Base-by-base conservation (phyloP, 352 stramenopile genomes). In the Aphanomyces invadans region DNA sequence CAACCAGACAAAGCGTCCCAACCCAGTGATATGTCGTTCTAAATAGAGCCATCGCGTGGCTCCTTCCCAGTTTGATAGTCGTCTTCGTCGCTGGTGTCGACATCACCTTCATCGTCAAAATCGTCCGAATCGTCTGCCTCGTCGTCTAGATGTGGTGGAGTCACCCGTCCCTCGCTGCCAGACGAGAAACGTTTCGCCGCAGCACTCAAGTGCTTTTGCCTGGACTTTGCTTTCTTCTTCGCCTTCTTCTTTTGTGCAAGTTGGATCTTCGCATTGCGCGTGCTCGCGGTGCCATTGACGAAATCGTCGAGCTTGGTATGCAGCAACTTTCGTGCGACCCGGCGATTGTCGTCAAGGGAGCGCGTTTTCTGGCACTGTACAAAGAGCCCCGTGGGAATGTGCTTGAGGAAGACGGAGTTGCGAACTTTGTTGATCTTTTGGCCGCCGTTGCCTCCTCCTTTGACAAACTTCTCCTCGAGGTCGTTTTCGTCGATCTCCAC, bases 361-460 rank as follows among this genome's bases (percentile, higher is more conserved):
- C 83, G 81, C 53, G 83, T 90, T 73, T 90, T 86, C 66, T 92
- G 83, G 71, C 80, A 89, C 28, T 78, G 83, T 67, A 92, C 78
- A 49, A 83, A 81, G 5, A 92, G 61, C 3, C 83, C 87, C 36
- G 88, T 92, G 21, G 88, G 86, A 11, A 79, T 32, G 63, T 96
- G 88, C 39, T 87, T 92, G 38, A 96, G 75, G 65, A 93, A 71
- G 55, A 96, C 88, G 70, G 84, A 91, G 75, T 93, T 95, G 62
- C 84, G 79, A 64, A 95, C 85, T 64, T 95, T 96, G 77, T 96
- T 96, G 70, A 96, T 94, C 75, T 95, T 95, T 72, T 96, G 88
- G 0, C 88, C 88, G 44, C 88, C 88, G 56, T 92, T 92, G 38
- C 88, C 87, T 23, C 81, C 92, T 31, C 87, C 86, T 76, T 95